Evolutionary conservation across 805 yeast genomes (phyloP), one percentile per base, ranked within the genome.

Genomic region (Barnettozyma botsteinii): DNA sequence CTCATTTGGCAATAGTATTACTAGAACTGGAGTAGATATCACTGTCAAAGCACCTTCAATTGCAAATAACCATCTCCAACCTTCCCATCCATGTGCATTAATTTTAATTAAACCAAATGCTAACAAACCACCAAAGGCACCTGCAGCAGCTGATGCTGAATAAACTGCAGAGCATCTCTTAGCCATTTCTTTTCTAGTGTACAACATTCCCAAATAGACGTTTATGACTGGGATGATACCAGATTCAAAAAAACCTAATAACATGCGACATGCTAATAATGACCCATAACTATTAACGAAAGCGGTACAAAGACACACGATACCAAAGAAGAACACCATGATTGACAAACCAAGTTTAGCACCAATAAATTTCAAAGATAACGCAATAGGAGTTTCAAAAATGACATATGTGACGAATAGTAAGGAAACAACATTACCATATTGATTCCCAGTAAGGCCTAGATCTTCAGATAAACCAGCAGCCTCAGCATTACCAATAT

Each of bases 121-220:
- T 22, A 73, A 62, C 19, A 72, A 56, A n/a, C 82, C 81, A 37
- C 79, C 77, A 53, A 77, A 73, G 2, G 77, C 76, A 31, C 76
- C 71, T 8, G 79, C 58, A 6, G 42, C 37, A 1, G 58, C 56
- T 21, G 48, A 37, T 1, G 60, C 58, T 28, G 51, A 44, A 35
- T 48, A 54, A 23, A 55, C 51, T 3, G 41, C 45, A 3, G 60
- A 51, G 13, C 70, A 60, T 34, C 80, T 60, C 20, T 65, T 58
- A 1, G 75, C 75, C 43, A 70, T 64, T 48, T 75, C 79, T 35
- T 63, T 60, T 42, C 72, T 62, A 35, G 72, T 66, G 47, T 73
- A 74, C 35, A 71, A 64, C 41, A 70, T 62, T 2, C 76, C 67
- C 18, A 73, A 49, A 43, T 70, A 70, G 49, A 73, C 67, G 42